Conservation (phyloP, 2,329 filamentous ascomycete genomes). For the Dothidotthia symphoricarpi region DNA sequence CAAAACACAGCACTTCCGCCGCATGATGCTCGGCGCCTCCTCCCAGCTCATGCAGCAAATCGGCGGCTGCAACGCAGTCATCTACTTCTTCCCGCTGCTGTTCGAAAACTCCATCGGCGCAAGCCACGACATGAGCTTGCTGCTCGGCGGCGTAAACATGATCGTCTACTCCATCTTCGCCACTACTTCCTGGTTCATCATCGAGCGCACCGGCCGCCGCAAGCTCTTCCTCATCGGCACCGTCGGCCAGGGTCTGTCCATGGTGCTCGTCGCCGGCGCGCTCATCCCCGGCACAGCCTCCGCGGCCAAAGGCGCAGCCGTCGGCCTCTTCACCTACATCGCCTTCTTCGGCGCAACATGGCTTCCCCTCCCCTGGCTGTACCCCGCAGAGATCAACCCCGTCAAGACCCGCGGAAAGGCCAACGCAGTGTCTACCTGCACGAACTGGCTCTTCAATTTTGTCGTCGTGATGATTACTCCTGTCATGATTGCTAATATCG, state of each 20-base stretch:
- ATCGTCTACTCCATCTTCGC: slow-evolving; percentile 57
- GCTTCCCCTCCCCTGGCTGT: slow-evolving; percentile 61
- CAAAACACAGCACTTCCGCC: slow-evolving; percentile 64
- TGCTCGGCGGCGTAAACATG: slow-evolving; percentile 54
- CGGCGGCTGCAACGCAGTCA: slow-evolving; percentile 42
- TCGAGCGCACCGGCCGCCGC: slow-evolving; percentile 59
- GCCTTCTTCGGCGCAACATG: slow-evolving; percentile 65
- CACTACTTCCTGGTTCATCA: slow-evolving; percentile 61
- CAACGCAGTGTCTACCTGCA: slow-evolving; percentile 53
- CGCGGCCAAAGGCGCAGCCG: slow-evolving; percentile 50
- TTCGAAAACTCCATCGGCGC: slow-evolving; percentile 53
- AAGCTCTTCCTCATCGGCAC: slow-evolving; percentile 46
- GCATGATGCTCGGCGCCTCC: slow-evolving; percentile 60
- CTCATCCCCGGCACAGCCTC: slow-evolving; percentile 35
- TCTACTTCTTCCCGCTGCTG: slow-evolving; percentile 46
- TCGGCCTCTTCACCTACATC: slow-evolving; percentile 66
- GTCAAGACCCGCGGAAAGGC: slow-evolving; percentile 55
- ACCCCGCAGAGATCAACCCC: slow-evolving; percentile 51
- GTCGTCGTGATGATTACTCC: slow-evolving; percentile 43
- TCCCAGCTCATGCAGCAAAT: slow-evolving; percentile 41
- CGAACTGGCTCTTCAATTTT: slow-evolving; percentile 55
- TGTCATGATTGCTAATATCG: slow-evolving; percentile 34
- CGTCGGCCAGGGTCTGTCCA: slow-evolving; percentile 55
- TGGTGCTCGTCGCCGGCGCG: slow-evolving; percentile 47
- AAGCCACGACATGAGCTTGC: slow-evolving; percentile 43